A percentile compares a stretch with the other conserved stretches of the same genome.
These are phyloP conservation scores for Apiospora kogelbergensis DNA, from an alignment of 2,329 filamentous ascomycete genomes.

Conservation along the genomic window DNA sequence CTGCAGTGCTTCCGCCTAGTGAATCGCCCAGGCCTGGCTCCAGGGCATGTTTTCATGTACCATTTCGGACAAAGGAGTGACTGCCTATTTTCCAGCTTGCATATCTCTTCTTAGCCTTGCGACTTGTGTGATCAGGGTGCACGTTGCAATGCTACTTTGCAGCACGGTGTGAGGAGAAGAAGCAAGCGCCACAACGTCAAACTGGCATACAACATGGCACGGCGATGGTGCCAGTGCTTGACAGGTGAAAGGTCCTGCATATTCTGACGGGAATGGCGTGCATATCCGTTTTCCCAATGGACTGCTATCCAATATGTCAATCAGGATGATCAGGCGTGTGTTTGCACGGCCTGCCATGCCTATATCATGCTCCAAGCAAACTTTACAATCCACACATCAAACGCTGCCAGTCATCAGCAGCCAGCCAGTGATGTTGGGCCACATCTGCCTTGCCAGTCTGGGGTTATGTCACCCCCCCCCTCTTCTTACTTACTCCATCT, in stretches of 20 bases:
- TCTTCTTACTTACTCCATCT: background rate
- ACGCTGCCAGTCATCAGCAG: background rate
- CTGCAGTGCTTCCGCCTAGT: background rate
- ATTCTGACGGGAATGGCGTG: background rate
- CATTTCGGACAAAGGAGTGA: background rate
- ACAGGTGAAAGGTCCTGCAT: background rate
- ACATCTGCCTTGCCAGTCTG: background rate
- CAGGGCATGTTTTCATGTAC: background rate
- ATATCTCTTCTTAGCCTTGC: background rate
- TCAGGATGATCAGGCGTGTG: background rate
- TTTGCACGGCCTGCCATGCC: background rate
- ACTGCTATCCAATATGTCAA: background rate
- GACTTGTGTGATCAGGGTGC: background rate
- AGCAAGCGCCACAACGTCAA: background rate
- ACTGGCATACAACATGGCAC: background rate
- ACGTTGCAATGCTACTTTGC: background rate
- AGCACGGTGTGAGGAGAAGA: background rate
- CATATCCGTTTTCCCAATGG: background rate
- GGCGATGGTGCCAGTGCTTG: background rate
- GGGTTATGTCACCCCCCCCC: background rate
- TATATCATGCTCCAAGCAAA: background rate
- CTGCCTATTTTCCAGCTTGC: background rate
- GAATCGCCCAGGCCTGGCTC: background rate
- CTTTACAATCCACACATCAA: background rate
- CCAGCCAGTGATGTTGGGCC: background rate